Evolutionary conservation across 208 protist genomes (phyloP).

Genomic region (Crithidia bombi): DNA sequence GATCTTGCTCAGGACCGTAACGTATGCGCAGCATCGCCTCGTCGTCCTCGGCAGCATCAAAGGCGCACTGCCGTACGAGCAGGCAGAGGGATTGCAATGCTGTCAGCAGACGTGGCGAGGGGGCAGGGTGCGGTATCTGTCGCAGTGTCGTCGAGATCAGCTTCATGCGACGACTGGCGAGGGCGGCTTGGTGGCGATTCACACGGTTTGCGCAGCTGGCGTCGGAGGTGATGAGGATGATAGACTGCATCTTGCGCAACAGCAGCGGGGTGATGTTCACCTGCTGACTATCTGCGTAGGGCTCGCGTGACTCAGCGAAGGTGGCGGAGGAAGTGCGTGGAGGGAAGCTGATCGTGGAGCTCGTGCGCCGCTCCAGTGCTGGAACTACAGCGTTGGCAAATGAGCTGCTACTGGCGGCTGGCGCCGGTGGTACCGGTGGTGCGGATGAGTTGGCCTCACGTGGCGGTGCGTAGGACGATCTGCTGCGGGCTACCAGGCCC

Average conservation of each 20-base stretch:
- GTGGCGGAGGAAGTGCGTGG: constrained; percentile 14
- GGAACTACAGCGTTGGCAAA: neutral
- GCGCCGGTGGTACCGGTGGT: neutral
- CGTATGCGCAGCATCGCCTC: neutral
- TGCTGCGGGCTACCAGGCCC: constrained; percentile 20
- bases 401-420: neutral
- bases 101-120: constrained; percentile 29
- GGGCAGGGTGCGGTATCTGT: constrained; percentile 28
- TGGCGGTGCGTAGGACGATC: constrained; percentile 1
- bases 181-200: constrained; percentile 29
- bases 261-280: constrained; percentile 25
- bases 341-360: constrained; percentile 10
- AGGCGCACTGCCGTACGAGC: constrained; percentile 25
- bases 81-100: constrained; percentile 27
- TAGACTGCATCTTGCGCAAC: constrained; percentile 3
- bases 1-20: constrained; percentile 23
- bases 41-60: constrained; percentile 12
- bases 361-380: constrained; percentile 2
- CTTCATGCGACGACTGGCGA: constrained; percentile 28
- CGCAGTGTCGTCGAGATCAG: constrained; percentile 20
- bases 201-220: constrained; percentile 12
- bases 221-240: constrained; percentile 5
- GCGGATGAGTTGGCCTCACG: neutral
- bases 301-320: constrained; percentile 17
- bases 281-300: constrained; percentile 3